These are phyloP conservation scores for Setomelanomma holmii DNA, from an alignment of 2,329 filamentous ascomycete species.

Conservation along the genomic window DNA sequence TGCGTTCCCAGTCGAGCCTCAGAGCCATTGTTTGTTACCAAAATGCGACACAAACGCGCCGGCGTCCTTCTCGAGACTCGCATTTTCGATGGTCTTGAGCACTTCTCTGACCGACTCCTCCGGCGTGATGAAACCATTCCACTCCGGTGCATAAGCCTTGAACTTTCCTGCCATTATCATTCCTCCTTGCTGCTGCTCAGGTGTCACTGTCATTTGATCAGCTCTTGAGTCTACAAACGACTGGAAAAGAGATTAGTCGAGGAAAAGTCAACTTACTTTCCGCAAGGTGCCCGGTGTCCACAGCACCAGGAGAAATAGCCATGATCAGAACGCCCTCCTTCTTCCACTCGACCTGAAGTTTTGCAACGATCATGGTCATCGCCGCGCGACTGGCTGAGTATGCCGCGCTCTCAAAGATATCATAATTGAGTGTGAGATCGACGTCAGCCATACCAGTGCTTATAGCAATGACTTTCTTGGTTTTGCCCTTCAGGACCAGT, in stretches of 20 bases:
- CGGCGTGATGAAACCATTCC: slow-evolving; percentile 13
- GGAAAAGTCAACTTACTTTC: slow-evolving; percentile 15
- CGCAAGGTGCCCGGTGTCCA: slow-evolving; percentile 21
- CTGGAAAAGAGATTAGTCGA: neutral
- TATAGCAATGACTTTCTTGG: slow-evolving; percentile 54
- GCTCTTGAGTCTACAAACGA: neutral
- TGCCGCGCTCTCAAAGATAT: slow-evolving; percentile 28
- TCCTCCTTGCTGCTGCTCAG: neutral
- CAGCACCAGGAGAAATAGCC: slow-evolving; percentile 26
- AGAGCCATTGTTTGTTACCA: slow-evolving; percentile 63
- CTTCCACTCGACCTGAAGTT: slow-evolving; percentile 48
- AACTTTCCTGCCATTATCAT: slow-evolving; percentile 5
- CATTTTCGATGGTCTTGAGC: slow-evolving; percentile 41
- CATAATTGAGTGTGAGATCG: slow-evolving; percentile 28
- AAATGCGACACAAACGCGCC: slow-evolving; percentile 63
- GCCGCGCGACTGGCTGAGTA: slow-evolving; percentile 53
- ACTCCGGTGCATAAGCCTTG: slow-evolving; percentile 19
- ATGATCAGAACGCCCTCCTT: slow-evolving; percentile 32
- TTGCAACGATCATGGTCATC: slow-evolving; percentile 51
- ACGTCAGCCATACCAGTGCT: slow-evolving; percentile 48
- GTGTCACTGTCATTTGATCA: slow-evolving; percentile 1
- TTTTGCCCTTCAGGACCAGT: slow-evolving; percentile 46
- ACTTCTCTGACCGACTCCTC: slow-evolving; percentile 39
- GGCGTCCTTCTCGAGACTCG: slow-evolving; percentile 57
- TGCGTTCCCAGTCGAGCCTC: neutral